Evolutionary conservation across 495 filamentous ascomycete genomes (phyloP).

Genomic region (Podospora comata): DNA sequence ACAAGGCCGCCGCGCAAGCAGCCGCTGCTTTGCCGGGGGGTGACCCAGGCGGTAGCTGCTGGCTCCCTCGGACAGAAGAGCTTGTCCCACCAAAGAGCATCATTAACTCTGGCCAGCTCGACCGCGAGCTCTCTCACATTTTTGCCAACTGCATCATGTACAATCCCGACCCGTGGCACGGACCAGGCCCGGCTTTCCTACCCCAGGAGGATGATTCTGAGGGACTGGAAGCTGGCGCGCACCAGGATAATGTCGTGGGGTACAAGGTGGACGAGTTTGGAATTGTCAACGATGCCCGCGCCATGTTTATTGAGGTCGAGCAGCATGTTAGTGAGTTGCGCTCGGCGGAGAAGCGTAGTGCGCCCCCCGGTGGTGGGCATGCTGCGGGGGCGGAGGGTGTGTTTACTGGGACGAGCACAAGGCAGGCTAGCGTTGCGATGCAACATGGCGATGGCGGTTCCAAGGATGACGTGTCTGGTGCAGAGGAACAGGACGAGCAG

Average conservation of each 20-base stretch:
- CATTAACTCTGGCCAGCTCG: conserved; percentile 89
- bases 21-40: conserved; percentile 50
- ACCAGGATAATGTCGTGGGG: conserved; percentile 44
- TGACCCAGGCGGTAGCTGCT: conserved; percentile 46
- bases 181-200: conserved; percentile 61
- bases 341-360: conserved; percentile 31
- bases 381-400: conserved; percentile 13
- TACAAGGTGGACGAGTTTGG: conserved; percentile 68
- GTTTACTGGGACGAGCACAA: conserved; percentile 29
- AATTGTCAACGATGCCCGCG: conserved; percentile 74
- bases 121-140: conserved; percentile 95
- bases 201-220: conserved; percentile 29
- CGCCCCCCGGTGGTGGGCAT: conserved; percentile 12
- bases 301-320: conserved; percentile 81
- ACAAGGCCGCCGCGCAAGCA: conserved; percentile 65
- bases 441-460: conserved; percentile 4
- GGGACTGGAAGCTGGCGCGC: conserved; percentile 35
- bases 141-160: conserved; percentile 98
- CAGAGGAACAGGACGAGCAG: conserved; percentile 13
- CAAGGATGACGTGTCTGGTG: conserved; percentile 6
- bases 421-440: conserved; percentile 31
- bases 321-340: conserved; percentile 51
- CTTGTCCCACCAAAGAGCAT: conserved; percentile 84
- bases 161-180: conserved; percentile 71
- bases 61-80: conserved; percentile 67